Conservation (phyloP, 176 grass and related monocot species). For the Zea luxurians region DNA sequence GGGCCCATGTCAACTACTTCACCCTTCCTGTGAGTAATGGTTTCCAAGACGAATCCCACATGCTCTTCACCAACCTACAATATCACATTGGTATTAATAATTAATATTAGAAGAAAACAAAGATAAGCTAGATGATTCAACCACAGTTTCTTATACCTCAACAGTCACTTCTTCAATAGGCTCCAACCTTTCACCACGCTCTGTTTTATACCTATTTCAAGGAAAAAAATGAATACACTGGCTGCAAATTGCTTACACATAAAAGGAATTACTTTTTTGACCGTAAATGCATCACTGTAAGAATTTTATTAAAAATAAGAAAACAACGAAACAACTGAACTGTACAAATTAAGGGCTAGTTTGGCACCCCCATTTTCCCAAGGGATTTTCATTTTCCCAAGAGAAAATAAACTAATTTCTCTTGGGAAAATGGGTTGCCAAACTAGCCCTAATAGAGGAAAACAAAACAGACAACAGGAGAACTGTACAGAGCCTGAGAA, state of each 20-base stretch:
- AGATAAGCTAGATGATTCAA: conserved; percentile 27
- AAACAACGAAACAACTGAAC: background rate
- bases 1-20: conserved; percentile 97
- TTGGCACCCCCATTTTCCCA: no score
- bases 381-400: no score
- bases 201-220: conserved; percentile 83
- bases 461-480: background rate
- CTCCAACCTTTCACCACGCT: conserved; percentile 68
- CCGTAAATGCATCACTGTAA: background rate
- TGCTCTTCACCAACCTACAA: conserved; percentile 94
- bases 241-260: conserved; percentile 15
- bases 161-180: conserved; percentile 99
- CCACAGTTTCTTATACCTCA: conserved; percentile 62
- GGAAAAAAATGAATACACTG: conserved; percentile 27
- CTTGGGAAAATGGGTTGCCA: no score
- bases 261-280: background rate
- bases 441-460: background rate
- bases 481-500: background rate
- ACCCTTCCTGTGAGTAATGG: conserved; percentile 82
- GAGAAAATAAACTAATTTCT: no score
- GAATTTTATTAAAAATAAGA: background rate
- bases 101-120: conserved; percentile 29
- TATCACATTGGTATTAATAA: conserved; percentile 36
- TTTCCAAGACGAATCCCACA: conserved; percentile 89
- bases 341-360: background rate